A percentile compares a stretch with the other conserved stretches of the same genome.
phyloP scores from a whole-genome alignment of 2,329 filamentous ascomycete genomes.

The Aspergillus brasiliensis region DNA sequence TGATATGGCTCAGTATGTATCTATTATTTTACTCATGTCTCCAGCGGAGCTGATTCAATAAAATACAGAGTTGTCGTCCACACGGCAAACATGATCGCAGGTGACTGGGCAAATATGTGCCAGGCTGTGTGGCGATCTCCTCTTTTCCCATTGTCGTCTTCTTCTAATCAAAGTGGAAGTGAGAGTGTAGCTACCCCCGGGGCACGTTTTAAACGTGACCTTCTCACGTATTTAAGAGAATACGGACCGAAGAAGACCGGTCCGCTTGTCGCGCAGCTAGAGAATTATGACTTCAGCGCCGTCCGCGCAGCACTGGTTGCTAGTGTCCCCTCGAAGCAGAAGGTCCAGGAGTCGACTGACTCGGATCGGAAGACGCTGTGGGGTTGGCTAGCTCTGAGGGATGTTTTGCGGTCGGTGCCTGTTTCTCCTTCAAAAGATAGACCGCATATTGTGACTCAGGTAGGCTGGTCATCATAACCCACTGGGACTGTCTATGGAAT shows the following conservation, averaged over 20 bases:
- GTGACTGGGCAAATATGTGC: constrained; percentile 86
- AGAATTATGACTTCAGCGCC: constrained; percentile 67
- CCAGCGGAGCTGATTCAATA: neutral
- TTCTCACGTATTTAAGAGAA: constrained; percentile 69
- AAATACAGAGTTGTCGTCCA: constrained; percentile 68
- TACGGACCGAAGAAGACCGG: constrained; percentile 64
- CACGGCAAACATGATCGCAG: constrained; percentile 86
- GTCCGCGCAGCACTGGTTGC: constrained; percentile 74
- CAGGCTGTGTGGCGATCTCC: constrained; percentile 82
- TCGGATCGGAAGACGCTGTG: constrained; percentile 59
- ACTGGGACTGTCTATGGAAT: too few species aligned
- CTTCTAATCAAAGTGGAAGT: neutral
- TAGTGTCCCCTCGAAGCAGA: constrained; percentile 72
- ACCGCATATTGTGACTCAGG: constrained; percentile 43
- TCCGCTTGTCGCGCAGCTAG: constrained; percentile 60
- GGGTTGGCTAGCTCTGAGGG: constrained; percentile 72
- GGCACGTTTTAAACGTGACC: constrained; percentile 71
- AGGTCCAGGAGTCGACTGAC: constrained; percentile 43
- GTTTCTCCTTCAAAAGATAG: constrained; percentile 30
- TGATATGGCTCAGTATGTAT: constrained; percentile 64
- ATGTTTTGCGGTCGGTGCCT: constrained; percentile 60
- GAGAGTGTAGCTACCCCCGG: constrained; percentile 47
- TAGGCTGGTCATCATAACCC: constrained; percentile 18
- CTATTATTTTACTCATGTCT: too few species aligned
- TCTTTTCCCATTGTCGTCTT: constrained; percentile 60